Evolutionary conservation across 306 rosid species (phyloP).

Genomic region (Sicyos edulis): DNA sequence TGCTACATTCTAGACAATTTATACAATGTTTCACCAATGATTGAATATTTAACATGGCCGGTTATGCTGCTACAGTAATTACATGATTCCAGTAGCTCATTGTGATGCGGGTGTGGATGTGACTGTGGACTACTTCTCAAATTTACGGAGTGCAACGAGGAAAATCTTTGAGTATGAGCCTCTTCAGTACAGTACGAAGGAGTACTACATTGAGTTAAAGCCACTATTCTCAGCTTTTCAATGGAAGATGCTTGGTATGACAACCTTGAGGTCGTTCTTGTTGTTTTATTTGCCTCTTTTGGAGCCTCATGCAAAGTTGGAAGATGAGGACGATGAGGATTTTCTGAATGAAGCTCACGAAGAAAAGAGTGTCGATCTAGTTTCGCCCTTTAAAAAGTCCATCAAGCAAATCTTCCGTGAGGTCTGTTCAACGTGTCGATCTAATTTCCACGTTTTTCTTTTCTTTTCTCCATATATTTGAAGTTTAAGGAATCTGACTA

Average conservation of each 20-base stretch:
- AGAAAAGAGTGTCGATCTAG: slow-evolving; percentile 38
- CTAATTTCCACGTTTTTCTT: too few relatives aligned
- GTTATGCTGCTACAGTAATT: slow-evolving; percentile 33
- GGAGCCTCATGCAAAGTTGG: slow-evolving; percentile 65
- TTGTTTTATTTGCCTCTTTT: slow-evolving; percentile 69
- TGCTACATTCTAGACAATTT: too few relatives aligned
- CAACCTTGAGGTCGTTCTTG: slow-evolving; percentile 61
- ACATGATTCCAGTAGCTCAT: slow-evolving; percentile 52
- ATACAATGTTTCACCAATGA: too few relatives aligned
- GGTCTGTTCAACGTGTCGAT: slow-evolving; percentile 49
- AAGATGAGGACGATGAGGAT: slow-evolving; percentile 58
- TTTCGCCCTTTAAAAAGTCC: slow-evolving; percentile 72
- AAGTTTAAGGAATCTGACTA: too few relatives aligned
- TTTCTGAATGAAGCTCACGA: slow-evolving; percentile 37
- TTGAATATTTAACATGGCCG: too few relatives aligned
- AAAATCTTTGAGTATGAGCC: slow-evolving; percentile 41
- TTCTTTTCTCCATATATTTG: too few relatives aligned
- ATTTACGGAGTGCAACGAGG: slow-evolving; percentile 31
- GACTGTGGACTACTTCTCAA: slow-evolving; percentile 44
- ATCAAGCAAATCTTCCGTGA: slow-evolving; percentile 79
- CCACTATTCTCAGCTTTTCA: slow-evolving; percentile 80
- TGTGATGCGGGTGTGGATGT: slow-evolving; percentile 65
- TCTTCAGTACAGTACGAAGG: slow-evolving; percentile 44
- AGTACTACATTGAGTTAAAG: slow-evolving; percentile 52
- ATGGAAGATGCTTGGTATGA: slow-evolving; percentile 38